A percentile compares a stretch with the other conserved stretches of the same genome.
Conservation (phyloP, 208 protist species). For the Leishmania aethiopica region DNA sequence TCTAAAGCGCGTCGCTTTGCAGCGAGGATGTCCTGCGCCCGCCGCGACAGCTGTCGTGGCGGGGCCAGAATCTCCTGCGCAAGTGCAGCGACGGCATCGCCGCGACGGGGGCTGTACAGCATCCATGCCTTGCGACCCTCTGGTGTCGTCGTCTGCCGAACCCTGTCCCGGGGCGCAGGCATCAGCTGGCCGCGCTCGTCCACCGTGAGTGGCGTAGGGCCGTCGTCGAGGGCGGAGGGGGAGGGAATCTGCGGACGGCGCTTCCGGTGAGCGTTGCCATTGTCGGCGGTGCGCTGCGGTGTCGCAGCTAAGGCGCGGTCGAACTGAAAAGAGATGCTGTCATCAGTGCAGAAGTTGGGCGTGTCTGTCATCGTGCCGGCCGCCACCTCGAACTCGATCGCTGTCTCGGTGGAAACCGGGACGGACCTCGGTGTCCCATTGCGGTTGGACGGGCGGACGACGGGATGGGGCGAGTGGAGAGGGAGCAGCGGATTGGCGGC, state of each 20-base stretch:
- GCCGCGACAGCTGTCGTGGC: conserved; percentile 60
- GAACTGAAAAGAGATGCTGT: conserved; percentile 40
- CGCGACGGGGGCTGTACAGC: conserved; percentile 41
- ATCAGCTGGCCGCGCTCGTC: conserved; percentile 44
- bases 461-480: conserved; percentile 11
- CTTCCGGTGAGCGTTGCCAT: conserved; percentile 6
- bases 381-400: conserved; percentile 15
- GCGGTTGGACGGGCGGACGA: conserved; percentile 7
- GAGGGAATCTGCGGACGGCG: conserved; percentile 51
- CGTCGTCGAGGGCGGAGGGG: conserved; percentile 41
- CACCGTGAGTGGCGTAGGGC: conserved; percentile 38
- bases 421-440: conserved; percentile 14
- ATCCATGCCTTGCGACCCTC: conserved; percentile 70
- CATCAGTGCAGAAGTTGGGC: conserved; percentile 29
- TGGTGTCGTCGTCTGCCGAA: conserved; percentile 39
- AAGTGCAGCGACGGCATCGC: conserved; percentile 18
- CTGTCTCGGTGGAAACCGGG: conserved; percentile 1
- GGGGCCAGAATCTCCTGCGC: conserved; percentile 53
- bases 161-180: conserved; percentile 35
- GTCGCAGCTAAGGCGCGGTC: conserved; percentile 8
- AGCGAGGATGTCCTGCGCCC: conserved; percentile 64
- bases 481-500: background rate
- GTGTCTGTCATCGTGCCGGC: conserved; percentile 21
- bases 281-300: conserved; percentile 13
- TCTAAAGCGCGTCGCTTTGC: conserved; percentile 43